phyloP scores from a whole-genome alignment of 805 yeast genomes.

The Barnettozyma botsteinii region DNA sequence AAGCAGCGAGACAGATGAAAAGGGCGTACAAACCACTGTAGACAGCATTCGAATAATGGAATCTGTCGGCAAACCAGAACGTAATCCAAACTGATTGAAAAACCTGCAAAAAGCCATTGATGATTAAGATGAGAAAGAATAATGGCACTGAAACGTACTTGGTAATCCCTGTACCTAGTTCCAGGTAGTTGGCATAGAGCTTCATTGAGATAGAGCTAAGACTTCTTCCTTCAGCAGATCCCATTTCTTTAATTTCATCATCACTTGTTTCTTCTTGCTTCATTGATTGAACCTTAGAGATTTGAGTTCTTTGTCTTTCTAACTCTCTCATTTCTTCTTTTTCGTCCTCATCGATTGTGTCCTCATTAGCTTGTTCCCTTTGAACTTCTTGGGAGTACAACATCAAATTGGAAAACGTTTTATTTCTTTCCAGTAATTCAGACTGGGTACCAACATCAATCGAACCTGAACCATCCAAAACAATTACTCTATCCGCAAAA shows the following conservation, averaged over 20 bases:
- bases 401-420: slow-evolving; percentile 46
- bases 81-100: slow-evolving; percentile 71
- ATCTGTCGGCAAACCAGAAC: slow-evolving; percentile 62
- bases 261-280: slow-evolving; percentile 12
- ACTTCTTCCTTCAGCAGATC: slow-evolving; percentile 18
- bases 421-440: slow-evolving; percentile 42
- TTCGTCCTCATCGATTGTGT: slow-evolving; percentile 18
- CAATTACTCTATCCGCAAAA: slow-evolving; percentile 64
- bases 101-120: slow-evolving; percentile 45
- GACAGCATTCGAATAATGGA: slow-evolving; percentile 37
- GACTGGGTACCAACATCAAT: slow-evolving; percentile 55
- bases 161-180: slow-evolving; percentile 41
- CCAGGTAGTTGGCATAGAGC: slow-evolving; percentile 38
- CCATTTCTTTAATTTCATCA: background rate
- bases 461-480: slow-evolving; percentile 58
- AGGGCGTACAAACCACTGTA: slow-evolving; percentile 64
- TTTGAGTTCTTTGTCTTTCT: slow-evolving; percentile 16
- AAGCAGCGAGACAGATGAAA: slow-evolving; percentile 44
- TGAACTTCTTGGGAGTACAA: slow-evolving; percentile 36
- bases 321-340: slow-evolving; percentile 25
- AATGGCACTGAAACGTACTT: slow-evolving; percentile 27
- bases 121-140: slow-evolving; percentile 18
- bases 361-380: slow-evolving; percentile 26
- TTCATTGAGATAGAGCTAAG: slow-evolving; percentile 14
- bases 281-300: slow-evolving; percentile 20